Evolutionary conservation across 345 rosid genomes (phyloP).

Genomic region (Eucalyptus globulus): DNA sequence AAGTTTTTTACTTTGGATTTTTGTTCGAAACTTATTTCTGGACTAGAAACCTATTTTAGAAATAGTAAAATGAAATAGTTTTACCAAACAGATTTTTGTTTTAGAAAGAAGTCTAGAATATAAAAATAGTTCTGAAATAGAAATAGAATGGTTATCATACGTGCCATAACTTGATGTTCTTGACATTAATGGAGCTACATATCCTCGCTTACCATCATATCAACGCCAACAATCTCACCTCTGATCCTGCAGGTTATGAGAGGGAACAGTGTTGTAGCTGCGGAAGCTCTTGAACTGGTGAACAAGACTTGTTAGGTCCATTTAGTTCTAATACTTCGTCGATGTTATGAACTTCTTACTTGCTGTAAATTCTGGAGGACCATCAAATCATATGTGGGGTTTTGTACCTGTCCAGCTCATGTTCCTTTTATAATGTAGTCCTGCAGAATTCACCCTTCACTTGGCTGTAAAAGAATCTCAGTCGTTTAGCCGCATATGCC

Average conservation of each 20-base stretch:
- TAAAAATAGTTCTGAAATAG: rapidly evolving
- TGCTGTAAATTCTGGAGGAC: not conserved
- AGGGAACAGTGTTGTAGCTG: not conserved
- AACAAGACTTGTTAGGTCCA: not conserved
- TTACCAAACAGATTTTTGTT: rapidly evolving
- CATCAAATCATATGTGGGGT: not conserved
- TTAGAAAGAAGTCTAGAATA: rapidly evolving
- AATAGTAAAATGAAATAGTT: too few species aligned
- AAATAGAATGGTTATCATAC: rapidly evolving
- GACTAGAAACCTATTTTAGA: too few species aligned
- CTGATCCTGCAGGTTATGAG: not conserved
- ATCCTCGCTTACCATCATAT: not conserved
- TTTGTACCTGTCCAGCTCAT: not conserved
- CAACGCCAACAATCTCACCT: not conserved
- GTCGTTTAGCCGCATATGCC: not conserved
- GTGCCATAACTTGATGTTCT: rapidly evolving
- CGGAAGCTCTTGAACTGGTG: not conserved
- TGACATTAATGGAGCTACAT: not conserved
- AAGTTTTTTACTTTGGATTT: too few species aligned
- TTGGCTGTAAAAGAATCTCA: not conserved
- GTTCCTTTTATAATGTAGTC: not conserved
- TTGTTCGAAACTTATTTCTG: rapidly evolving
- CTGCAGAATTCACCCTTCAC: not conserved
- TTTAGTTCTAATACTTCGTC: not conserved
- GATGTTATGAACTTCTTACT: not conserved